Evolutionary conservation across 2,329 filamentous ascomycete genomes (phyloP), one percentile per base, ranked within the genome.

Genomic region (Geoglossum cookeanum): DNA sequence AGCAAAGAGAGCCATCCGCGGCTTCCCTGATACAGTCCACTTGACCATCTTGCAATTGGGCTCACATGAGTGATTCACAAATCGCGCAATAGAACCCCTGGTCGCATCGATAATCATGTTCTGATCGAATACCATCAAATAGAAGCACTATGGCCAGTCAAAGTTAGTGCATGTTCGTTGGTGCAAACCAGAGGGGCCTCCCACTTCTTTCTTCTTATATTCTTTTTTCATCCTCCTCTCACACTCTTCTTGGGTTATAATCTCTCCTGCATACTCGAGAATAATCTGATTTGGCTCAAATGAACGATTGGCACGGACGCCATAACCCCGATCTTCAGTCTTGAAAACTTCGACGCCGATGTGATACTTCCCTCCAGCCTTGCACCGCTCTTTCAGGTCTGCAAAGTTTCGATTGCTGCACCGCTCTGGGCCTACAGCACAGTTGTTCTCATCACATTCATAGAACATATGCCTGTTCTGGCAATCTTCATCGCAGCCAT

Each of bases 101-200:
- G 90, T 96, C 37, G 91, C 92, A 72, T 98, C 92, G 62, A 98
- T 94, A 65, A 97, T 94, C 82, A 97, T 92, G 69, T 94, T 92
- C 69, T 96, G 89, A 67, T 97, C 90, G 67, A 97, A 96, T 58
- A 88, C 89, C 92, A 98, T 98, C 55, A 98, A 75, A 69, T 98
- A 98, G 70, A 95, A 97, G 70, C 89, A 95, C 87, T 95, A 63
- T 22, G 48, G 1, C 47, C 17, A 61, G 68, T 55, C 68, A 65
- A 51, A 15, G 55, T 47, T 17, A 32, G 48, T 59, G 53, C 59
- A 55, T 13, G 17, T 30, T 39, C 64, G 60, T 29, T 37, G 35
- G 11, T 13, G 7, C 37, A 9, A 27, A 13, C 4, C 30, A 9
- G 29, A 15, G 27, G 42, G 13, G 32, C 69, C 39, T 7, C 80